Base-by-base conservation (phyloP, 805 yeast genomes). In the Pichia manshurica region DNA sequence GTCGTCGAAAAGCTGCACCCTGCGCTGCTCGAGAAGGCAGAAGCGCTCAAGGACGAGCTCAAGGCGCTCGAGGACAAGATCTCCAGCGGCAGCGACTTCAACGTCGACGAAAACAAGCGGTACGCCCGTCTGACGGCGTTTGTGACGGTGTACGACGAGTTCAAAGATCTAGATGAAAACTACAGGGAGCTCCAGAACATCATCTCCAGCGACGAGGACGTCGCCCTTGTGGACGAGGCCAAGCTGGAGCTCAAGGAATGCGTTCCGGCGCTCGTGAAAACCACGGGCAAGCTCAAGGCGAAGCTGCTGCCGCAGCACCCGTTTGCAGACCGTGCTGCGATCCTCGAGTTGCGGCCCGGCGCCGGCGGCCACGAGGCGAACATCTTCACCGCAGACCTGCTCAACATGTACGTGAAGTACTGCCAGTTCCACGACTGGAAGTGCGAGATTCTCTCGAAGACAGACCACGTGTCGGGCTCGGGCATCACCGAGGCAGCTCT, bases 301-400 rank as follows among this genome's bases (percentile, higher is more conserved):
- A 72, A 74, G 37, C 68, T 93, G 5, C 65, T 91, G 20, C 96
- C 97, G 2, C 79, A 86, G 3, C 82, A 84, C 54, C 82, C 80
- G 39, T 86, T 84, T 62, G 76, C 82, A 3, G 93, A 86, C 40
- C 79, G 78, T 52, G 80, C 93, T 0, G 83, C 96, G 41, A 69
- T 93, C 2, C 54, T 93, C 17, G 99, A 93, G 63, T 66, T 93
- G 13, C 73, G 97, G 48, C 97, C 98, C 0, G 99, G 99, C 7
- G 88, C 91, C 2, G 99, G 99, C 15, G 99, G 99, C 3, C 78
- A 82, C 5, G 99, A 93, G 61, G 96, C 99, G 0, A 81, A 82
- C 61, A 75, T 93, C 13, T 93, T 93, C 64, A 79, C 98, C 0
- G 77, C 75, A 35, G 93, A 93, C 60, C 67, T 93, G 48, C 65